A percentile compares a stretch with the other conserved stretches of the same genome.
Conservation (phyloP, 1,284 basidiomycete genomes). For the Marasmius sp. region DNA sequence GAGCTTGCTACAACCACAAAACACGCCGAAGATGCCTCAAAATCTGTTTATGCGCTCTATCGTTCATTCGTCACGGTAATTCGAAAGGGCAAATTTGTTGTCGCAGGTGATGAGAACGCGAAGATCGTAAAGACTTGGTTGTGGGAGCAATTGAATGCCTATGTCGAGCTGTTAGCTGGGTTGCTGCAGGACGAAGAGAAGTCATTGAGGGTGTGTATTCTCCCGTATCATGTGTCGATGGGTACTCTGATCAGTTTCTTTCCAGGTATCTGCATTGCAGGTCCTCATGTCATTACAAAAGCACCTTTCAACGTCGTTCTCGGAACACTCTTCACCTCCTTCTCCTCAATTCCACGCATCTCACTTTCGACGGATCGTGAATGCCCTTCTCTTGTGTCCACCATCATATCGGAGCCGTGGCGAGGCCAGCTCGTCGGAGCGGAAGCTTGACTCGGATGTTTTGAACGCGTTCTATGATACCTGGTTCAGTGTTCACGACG, state of each 20-base stretch:
- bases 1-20: constrained; percentile 46
- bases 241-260: not conserved
- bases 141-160: constrained; percentile 67
- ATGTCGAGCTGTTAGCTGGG: constrained; percentile 65
- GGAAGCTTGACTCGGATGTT: constrained; percentile 57
- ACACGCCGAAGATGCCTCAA: constrained; percentile 62
- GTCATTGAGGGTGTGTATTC: constrained; percentile 32
- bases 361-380: constrained; percentile 68
- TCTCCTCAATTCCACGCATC: constrained; percentile 66
- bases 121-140: constrained; percentile 77
- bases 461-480: constrained; percentile 63
- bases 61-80: constrained; percentile 75
- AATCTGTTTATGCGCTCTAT: constrained; percentile 82
- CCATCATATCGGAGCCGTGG: constrained; percentile 40
- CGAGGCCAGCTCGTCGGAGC: constrained; percentile 22
- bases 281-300: constrained; percentile 83
- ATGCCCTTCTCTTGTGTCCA: constrained; percentile 62
- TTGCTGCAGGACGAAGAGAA: constrained; percentile 76
- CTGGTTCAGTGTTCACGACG: constrained; percentile 83
- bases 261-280: constrained; percentile 71
- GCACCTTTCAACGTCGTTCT: constrained; percentile 70
- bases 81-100: constrained; percentile 53
- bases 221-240: not conserved
- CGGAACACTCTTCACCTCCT: constrained; percentile 32
- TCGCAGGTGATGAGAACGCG: constrained; percentile 49